phyloP scores from a whole-genome alignment of 371 early-diverging fungal species.

The Dinochytrium kinnereticum region DNA sequence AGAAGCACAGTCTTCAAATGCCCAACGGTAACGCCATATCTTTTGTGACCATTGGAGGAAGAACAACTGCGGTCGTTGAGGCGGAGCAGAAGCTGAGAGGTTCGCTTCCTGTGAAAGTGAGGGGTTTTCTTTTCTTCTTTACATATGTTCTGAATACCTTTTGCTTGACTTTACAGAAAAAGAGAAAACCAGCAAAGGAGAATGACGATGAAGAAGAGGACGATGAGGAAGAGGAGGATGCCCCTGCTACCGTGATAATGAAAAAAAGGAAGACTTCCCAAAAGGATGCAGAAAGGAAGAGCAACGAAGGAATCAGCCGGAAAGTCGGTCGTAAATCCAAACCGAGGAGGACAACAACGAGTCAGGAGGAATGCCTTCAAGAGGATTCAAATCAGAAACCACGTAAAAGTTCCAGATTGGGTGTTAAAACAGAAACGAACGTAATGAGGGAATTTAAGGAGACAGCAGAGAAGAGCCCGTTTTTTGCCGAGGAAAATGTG shows the following conservation, averaged over 20 bases:
- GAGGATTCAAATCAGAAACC: no score
- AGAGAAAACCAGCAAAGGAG: not conserved
- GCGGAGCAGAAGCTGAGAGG: conserved; percentile 43
- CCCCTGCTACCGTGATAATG: not conserved
- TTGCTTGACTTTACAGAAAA: not conserved
- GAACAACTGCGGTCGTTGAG: conserved; percentile 50
- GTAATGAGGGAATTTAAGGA: no score
- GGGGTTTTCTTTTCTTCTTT: not conserved
- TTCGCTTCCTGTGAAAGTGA: not conserved
- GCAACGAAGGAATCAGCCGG: not conserved
- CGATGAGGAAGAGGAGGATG: conserved; percentile 16
- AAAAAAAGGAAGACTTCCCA: not conserved
- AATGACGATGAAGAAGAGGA: conserved; percentile 9
- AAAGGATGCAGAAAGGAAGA: not conserved
- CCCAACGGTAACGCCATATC: conserved; percentile 51
- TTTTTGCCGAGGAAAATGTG: no score
- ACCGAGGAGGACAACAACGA: not conserved
- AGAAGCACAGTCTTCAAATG: conserved; percentile 14
- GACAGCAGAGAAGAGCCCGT: no score
- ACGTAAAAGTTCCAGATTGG: no score
- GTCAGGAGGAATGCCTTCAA: no score
- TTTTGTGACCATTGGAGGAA: conserved; percentile 54
- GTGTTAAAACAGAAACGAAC: no score
- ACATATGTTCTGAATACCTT: not conserved
- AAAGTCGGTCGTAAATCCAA: not conserved